Conservation (phyloP, 306 rosid species). For the Vicia faba region DNA sequence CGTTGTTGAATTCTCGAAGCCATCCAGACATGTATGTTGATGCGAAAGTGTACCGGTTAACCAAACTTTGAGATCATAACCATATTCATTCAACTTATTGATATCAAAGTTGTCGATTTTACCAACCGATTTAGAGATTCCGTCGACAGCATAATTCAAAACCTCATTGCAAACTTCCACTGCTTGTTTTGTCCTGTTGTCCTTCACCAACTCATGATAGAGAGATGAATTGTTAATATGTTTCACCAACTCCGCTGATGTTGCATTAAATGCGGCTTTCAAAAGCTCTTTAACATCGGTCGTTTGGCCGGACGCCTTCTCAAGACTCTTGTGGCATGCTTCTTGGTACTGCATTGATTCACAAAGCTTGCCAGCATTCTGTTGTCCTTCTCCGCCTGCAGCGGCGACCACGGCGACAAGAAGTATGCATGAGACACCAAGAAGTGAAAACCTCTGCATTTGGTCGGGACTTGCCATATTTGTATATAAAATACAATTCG, state of each 20-base stretch:
- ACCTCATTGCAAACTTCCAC: constrained; percentile 63
- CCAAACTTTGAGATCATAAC: constrained; percentile 68
- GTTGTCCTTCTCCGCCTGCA: background rate
- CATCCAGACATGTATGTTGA: constrained; percentile 68
- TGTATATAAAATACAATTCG: no score
- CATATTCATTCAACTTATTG: constrained; percentile 38
- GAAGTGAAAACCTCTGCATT: constrained; percentile 3
- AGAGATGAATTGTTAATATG: constrained; percentile 44
- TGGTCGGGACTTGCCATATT: no score
- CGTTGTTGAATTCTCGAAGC: constrained; percentile 53
- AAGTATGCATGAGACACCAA: constrained; percentile 41
- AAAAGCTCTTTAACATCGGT: constrained; percentile 54
- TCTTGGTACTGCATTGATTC: constrained; percentile 56
- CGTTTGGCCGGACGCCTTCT: constrained; percentile 4
- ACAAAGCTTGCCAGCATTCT: constrained; percentile 51
- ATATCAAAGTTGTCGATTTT: constrained; percentile 48
- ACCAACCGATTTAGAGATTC: constrained; percentile 39
- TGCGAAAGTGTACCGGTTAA: constrained; percentile 57
- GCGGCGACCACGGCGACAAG: constrained; percentile 36
- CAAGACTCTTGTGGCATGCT: constrained; percentile 51
- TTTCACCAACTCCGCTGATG: constrained; percentile 33
- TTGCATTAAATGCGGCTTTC: constrained; percentile 43
- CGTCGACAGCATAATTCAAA: constrained; percentile 55
- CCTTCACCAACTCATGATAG: constrained; percentile 46
- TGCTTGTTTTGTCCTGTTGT: constrained; percentile 53